Evolutionary conservation across 1,139 yeast species (phyloP).

Genomic region (Diutina neorugosa): DNA sequence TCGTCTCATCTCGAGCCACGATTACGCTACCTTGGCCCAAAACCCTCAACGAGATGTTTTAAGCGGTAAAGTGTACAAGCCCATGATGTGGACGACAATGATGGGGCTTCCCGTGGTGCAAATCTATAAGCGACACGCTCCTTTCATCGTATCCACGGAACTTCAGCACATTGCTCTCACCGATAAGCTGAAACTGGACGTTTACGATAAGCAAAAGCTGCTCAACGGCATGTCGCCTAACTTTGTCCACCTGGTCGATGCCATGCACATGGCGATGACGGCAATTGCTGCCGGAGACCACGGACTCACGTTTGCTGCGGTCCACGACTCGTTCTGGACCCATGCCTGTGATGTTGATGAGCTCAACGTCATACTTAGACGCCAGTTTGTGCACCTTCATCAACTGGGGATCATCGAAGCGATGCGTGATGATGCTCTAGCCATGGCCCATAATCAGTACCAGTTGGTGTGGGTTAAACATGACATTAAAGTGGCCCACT

Average conservation of each 20-base stretch:
- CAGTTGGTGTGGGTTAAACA: constrained; percentile 25
- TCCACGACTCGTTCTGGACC: constrained; percentile 38
- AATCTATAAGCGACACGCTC: constrained; percentile 16
- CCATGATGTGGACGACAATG: constrained; percentile 33
- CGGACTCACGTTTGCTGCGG: constrained; percentile 22
- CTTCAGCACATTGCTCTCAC: constrained; percentile 17
- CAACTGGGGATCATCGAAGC: constrained; percentile 15
- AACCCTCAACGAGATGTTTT: constrained; percentile 12
- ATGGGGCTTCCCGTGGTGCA: constrained; percentile 34
- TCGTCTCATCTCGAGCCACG: constrained; percentile 20
- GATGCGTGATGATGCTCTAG: constrained; percentile 17
- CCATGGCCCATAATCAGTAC: constrained; percentile 14
- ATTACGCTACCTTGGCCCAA: constrained; percentile 11
- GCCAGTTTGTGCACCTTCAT: constrained; percentile 25
- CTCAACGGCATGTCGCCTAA: constrained; percentile 32
- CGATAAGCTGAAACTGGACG: constrained; percentile 7
- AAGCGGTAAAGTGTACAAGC: constrained; percentile 12
- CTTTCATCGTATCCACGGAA: constrained; percentile 12
- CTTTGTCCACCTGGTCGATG: constrained; percentile 32
- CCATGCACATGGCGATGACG: constrained; percentile 29
- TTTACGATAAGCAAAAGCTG: constrained; percentile 13
- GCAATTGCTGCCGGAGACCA: constrained; percentile 14
- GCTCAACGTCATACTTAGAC: constrained; percentile 17
- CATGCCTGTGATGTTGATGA: constrained; percentile 20
- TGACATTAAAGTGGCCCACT: constrained; percentile 9